Evolutionary conservation across 208 protist genomes (phyloP).

Genomic region (Crithidia bombi): DNA sequence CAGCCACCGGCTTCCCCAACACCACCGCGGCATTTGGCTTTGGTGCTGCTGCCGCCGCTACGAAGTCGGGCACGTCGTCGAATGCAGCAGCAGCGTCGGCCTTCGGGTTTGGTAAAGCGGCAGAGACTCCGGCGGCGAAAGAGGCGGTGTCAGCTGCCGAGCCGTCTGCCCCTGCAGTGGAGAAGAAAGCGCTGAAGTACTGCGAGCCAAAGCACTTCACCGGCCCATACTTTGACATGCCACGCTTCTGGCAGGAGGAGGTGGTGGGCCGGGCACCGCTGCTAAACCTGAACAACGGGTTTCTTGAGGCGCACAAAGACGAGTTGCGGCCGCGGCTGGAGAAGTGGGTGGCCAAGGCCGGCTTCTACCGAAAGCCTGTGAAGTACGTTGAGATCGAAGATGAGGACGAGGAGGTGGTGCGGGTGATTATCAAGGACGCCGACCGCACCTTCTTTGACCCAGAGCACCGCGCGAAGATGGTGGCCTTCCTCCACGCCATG

Average conservation of each 20-base stretch:
- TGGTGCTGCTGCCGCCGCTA: constrained; percentile 19
- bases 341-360: constrained; percentile 65
- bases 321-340: constrained; percentile 62
- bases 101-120: constrained; percentile 11
- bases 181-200: constrained; percentile 43
- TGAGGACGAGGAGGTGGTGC: constrained; percentile 85
- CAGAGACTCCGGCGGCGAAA: background rate
- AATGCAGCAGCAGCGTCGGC: background rate
- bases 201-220: constrained; percentile 79
- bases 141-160: background rate
- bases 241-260: constrained; percentile 80
- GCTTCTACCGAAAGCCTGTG: constrained; percentile 71
- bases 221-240: constrained; percentile 82
- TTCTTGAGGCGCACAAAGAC: constrained; percentile 67
- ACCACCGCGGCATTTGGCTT: constrained; percentile 27
- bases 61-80: background rate
- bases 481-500: constrained; percentile 80
- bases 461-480: constrained; percentile 77
- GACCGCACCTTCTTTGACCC: constrained; percentile 85
- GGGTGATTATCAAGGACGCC: constrained; percentile 93
- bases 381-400: constrained; percentile 81
- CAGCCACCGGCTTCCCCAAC: background rate
- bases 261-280: constrained; percentile 72
- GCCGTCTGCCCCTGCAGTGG: constrained; percentile 16
- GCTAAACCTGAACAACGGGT: constrained; percentile 86